These are phyloP conservation scores for Phytophthora nicotianae DNA, from an alignment of 352 stramenopile genomes.

Conservation along the genomic window DNA sequence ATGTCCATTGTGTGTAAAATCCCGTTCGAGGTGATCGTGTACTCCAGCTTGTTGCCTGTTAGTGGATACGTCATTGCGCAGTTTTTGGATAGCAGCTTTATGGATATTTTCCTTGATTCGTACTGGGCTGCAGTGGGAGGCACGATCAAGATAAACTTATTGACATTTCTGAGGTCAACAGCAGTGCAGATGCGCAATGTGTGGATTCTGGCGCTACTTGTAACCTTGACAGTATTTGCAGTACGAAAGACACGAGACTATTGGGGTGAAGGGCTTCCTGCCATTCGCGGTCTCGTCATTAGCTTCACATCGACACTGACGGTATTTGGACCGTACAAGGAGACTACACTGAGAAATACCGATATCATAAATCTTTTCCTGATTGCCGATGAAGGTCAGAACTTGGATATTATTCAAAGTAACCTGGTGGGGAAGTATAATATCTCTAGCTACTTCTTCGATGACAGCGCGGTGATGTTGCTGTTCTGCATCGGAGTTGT, in stretches of 20 bases:
- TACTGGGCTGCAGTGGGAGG: constrained; percentile 36
- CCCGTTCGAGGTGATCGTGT: constrained; percentile 58
- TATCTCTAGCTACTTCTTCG: constrained; percentile 22
- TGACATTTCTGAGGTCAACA: constrained; percentile 30
- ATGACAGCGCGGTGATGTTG: constrained; percentile 21
- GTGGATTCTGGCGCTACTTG: constrained; percentile 43
- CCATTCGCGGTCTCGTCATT: constrained; percentile 39
- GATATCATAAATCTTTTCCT: constrained; percentile 18
- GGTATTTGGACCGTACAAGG: constrained; percentile 39
- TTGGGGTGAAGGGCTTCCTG: constrained; percentile 20
- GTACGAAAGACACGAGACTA: constrained; percentile 6
- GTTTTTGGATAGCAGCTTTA: constrained; percentile 45
- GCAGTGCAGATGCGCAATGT: constrained; percentile 54
- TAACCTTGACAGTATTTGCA: constrained; percentile 25
- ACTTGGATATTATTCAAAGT: constrained; percentile 11
- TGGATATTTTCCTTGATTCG: constrained; percentile 43
- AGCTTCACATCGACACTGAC: constrained; percentile 41
- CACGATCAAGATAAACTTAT: constrained; percentile 21
- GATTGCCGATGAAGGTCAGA: constrained; percentile 2
- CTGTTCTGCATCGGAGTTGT: constrained; percentile 23
- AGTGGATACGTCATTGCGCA: constrained; percentile 42
- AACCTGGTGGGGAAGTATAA: constrained; percentile 18
- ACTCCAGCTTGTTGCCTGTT: constrained; percentile 49
- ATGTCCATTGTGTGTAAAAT: constrained; percentile 40
- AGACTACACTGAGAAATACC: constrained; percentile 20